Evolutionary conservation across 169 alveolate species (phyloP).

Genomic region (Cystoisospora suis): DNA sequence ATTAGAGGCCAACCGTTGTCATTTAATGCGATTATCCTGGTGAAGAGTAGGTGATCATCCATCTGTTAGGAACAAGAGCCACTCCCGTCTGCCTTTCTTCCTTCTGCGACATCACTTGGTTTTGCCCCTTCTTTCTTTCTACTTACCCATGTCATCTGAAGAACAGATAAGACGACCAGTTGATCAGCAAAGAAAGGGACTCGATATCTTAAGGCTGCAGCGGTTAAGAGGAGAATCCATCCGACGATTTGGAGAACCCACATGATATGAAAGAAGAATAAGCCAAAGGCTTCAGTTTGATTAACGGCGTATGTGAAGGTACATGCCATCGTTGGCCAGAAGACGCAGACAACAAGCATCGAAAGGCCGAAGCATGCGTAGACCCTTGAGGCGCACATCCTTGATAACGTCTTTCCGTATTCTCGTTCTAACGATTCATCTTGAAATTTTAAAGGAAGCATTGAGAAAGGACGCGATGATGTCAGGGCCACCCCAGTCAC

Average conservation of each 20-base stretch:
- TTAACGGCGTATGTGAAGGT: background rate
- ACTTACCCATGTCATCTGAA: background rate
- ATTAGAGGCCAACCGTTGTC: too few species aligned
- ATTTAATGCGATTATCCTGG: too few species aligned
- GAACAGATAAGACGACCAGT: background rate
- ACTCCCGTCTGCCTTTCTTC: too few species aligned
- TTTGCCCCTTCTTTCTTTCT: too few species aligned
- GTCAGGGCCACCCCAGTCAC: too few species aligned
- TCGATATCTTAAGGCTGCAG: background rate
- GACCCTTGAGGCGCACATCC: background rate
- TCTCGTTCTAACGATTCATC: background rate
- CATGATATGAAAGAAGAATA: background rate
- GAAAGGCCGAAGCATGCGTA: background rate
- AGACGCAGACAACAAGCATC: conserved; percentile 1
- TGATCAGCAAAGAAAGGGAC: background rate
- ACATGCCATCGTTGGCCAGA: background rate
- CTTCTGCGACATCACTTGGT: too few species aligned
- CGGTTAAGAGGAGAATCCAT: background rate
- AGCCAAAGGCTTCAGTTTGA: background rate
- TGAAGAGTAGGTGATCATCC: too few species aligned
- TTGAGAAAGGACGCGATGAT: background rate
- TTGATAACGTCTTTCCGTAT: background rate
- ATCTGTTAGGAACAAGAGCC: too few species aligned
- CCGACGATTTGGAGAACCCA: background rate
- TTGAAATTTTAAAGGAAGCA: background rate